Conservation (phyloP, 495 filamentous ascomycete genomes). For the Aeminium ludgeri region DNA sequence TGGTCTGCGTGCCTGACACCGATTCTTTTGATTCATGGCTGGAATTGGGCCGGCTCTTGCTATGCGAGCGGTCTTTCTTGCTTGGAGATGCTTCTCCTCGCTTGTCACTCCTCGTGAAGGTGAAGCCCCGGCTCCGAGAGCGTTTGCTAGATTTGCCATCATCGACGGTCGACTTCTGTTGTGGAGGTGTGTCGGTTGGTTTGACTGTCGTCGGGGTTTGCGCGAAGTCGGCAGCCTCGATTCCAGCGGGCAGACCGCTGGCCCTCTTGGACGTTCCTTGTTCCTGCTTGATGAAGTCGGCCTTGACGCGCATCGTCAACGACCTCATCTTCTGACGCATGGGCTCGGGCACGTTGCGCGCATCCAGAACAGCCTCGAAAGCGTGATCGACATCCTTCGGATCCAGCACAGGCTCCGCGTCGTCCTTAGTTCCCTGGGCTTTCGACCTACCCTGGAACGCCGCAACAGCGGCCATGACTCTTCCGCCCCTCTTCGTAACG, state of each 20-base stretch:
- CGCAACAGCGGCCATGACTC: constrained; percentile 51
- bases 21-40: constrained; percentile 27
- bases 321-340: constrained; percentile 88
- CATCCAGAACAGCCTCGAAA: constrained; percentile 59
- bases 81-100: constrained; percentile 31
- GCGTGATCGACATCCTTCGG: constrained; percentile 31
- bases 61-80: constrained; percentile 39
- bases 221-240: constrained; percentile 19
- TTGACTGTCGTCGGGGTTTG: neutral
- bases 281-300: constrained; percentile 83
- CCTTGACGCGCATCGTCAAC: constrained; percentile 75
- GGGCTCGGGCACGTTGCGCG: constrained; percentile 80
- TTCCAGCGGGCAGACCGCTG: constrained; percentile 31
- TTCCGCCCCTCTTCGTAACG: constrained; percentile 23
- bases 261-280: constrained; percentile 29
- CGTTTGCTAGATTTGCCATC: constrained; percentile 16
- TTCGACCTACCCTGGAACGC: constrained; percentile 34
- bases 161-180: constrained; percentile 1
- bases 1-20: neutral
- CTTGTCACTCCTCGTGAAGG: constrained; percentile 40
- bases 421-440: neutral
- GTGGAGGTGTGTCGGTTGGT: neutral
- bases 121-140: constrained; percentile 55
- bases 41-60: constrained; percentile 27
- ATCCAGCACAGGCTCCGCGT: constrained; percentile 19